A percentile compares a stretch with the other conserved stretches of the same genome.
These are phyloP conservation scores for Hibiscus tridactylites DNA, from an alignment of 345 rosid species.

Conservation along the genomic window DNA sequence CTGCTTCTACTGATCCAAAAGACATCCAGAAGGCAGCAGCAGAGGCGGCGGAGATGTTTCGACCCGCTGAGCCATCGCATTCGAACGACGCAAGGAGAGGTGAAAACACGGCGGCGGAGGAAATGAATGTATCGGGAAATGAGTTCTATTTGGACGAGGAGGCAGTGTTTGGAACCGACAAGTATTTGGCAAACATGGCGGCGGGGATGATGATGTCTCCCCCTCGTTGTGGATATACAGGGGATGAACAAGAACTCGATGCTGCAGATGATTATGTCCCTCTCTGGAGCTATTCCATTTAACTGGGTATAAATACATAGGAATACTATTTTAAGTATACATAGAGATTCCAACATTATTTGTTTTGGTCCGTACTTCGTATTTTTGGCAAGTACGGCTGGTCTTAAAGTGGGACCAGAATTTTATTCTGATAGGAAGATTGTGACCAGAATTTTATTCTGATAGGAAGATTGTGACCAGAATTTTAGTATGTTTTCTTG, in stretches of 20 bases:
- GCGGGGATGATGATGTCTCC: conserved; percentile 79
- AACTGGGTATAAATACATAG: background rate
- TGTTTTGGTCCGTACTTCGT: conserved; percentile 15
- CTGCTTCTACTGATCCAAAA: conserved; percentile 48
- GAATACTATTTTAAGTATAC: background rate
- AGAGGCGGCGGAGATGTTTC: conserved; percentile 45
- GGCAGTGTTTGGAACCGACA: conserved; percentile 53
- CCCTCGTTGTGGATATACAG: conserved; percentile 26
- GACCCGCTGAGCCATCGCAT: conserved; percentile 16
- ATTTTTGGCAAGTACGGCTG: conserved; percentile 16
- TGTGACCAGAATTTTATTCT: background rate
- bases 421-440: background rate
- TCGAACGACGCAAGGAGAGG: background rate
- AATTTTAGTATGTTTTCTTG: too few relatives aligned
- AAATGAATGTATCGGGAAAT: conserved; percentile 10
- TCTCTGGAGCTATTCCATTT: conserved; percentile 48
- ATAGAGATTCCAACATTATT: background rate
- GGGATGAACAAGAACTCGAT: conserved; percentile 24
- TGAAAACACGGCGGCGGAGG: background rate
- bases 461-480: too few relatives aligned
- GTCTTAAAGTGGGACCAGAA: background rate
- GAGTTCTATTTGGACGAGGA: conserved; percentile 56
- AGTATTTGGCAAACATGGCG: conserved; percentile 58
- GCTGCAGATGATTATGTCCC: conserved; percentile 29
- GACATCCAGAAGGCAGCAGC: conserved; percentile 78